These are phyloP conservation scores for Apiospora koreana DNA, from an alignment of 2,329 filamentous ascomycete genomes.

Conservation along the genomic window DNA sequence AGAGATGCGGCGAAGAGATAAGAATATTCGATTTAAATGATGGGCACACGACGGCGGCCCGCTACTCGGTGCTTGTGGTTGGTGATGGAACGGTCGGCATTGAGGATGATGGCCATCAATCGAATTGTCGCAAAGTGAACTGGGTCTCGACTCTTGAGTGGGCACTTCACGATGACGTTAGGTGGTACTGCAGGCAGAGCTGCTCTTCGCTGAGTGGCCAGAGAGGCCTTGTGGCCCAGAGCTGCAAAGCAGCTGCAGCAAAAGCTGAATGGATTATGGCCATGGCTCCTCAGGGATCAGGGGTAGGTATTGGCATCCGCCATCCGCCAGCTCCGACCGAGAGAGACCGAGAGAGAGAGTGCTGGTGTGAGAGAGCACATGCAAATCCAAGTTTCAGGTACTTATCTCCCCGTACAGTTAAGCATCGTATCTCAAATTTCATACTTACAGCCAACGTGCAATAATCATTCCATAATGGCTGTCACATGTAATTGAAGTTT, in stretches of 20 bases:
- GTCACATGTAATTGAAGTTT: not conserved
- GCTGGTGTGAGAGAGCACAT: slow-evolving; percentile 4
- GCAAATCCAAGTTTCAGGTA: not conserved
- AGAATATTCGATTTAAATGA: not conserved
- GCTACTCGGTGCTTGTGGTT: not conserved
- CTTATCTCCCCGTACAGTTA: not conserved
- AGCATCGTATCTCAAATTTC: not conserved
- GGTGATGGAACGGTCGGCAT: slow-evolving; percentile 10
- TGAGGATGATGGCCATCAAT: not conserved
- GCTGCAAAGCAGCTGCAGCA: not conserved
- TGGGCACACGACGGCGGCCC: not conserved
- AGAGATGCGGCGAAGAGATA: not conserved
- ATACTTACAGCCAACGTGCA: not conserved
- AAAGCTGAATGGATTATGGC: not conserved
- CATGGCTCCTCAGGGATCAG: not conserved
- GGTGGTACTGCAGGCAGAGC: not conserved
- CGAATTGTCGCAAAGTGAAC: not conserved
- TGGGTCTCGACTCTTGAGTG: not conserved
- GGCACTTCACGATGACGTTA: slow-evolving; percentile 13
- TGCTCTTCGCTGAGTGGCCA: not conserved
- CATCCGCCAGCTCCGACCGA: not conserved
- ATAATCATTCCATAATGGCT: not conserved
- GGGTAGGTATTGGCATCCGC: not conserved
- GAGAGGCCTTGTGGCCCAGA: not conserved
- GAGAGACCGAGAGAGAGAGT: too few relatives aligned